These are phyloP conservation scores for Acaromyces ingoldii DNA, from an alignment of 1,284 basidiomycete genomes.

Conservation along the genomic window DNA sequence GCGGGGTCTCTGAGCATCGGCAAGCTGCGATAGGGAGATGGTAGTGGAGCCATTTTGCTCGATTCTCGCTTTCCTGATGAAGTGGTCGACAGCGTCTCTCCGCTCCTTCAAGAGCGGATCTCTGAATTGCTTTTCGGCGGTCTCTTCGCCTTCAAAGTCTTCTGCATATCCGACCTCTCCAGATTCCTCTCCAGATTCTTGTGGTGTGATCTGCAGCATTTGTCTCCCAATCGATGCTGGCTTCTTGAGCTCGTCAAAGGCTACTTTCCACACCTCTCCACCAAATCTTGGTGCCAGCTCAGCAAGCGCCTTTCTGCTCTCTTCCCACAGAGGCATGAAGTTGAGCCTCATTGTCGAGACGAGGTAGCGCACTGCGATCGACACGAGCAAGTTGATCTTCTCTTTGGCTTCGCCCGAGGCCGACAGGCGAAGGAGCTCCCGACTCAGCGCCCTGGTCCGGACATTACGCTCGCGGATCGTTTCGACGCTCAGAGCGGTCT, in stretches of 20 bases:
- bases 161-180: too few relatives aligned
- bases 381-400: constrained; percentile 7
- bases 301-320: constrained; percentile 33
- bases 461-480: constrained; percentile 45
- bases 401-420: constrained; percentile 7
- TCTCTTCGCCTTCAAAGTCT: constrained; percentile 21
- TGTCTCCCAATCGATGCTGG: background rate
- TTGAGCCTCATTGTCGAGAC: constrained; percentile 47
- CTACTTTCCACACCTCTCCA: constrained; percentile 19
- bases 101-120: constrained; percentile 27
- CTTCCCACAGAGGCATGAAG: constrained; percentile 44
- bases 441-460: constrained; percentile 34
- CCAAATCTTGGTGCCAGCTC: constrained; percentile 24
- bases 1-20: constrained; percentile 20
- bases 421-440: constrained; percentile 26
- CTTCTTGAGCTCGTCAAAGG: constrained; percentile 22
- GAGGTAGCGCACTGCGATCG: constrained; percentile 27
- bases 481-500: constrained; percentile 27
- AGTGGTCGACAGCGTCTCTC: constrained; percentile 11
- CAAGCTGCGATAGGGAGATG: constrained; percentile 1
- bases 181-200: too few relatives aligned
- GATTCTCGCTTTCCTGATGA: too few relatives aligned
- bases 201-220: too few relatives aligned
- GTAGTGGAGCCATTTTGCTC: too few relatives aligned
- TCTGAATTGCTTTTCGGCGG: constrained; percentile 34